phyloP scores from a whole-genome alignment of 2,329 filamentous ascomycete genomes.

The Diaporthe citri region DNA sequence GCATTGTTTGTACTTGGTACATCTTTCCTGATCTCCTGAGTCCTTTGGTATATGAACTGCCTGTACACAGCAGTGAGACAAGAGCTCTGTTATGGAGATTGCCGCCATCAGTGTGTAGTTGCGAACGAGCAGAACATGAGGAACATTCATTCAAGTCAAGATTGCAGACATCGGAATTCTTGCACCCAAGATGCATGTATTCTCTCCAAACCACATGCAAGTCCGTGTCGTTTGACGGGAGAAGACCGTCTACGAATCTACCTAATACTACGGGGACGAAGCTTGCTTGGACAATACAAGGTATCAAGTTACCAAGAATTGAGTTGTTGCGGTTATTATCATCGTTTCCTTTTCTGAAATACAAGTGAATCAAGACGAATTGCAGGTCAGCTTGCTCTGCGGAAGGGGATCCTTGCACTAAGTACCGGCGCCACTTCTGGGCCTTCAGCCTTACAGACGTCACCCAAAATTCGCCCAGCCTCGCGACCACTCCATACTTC shows the following conservation, averaged over 20 bases:
- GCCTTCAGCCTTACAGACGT: conserved; percentile 36
- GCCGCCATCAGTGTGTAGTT: neutral
- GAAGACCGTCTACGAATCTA: neutral
- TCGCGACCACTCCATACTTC: conserved; percentile 3
- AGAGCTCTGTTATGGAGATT: too few species aligned
- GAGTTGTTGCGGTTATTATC: neutral
- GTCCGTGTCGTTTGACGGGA: neutral
- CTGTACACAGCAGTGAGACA: neutral
- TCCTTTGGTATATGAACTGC: neutral
- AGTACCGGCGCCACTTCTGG: conserved; percentile 20
- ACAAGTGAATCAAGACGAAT: neutral
- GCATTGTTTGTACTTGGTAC: neutral
- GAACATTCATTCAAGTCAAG: neutral
- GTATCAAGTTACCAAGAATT: neutral
- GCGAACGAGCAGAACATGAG: neutral
- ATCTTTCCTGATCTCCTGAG: neutral
- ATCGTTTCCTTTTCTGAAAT: neutral
- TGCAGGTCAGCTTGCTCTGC: neutral
- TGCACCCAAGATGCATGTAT: neutral
- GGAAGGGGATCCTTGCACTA: conserved; percentile 16
- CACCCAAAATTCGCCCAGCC: conserved; percentile 30
- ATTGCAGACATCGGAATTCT: neutral
- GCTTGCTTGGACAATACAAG: neutral
- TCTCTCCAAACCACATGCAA: neutral
- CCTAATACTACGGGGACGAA: too few species aligned